Evolutionary conservation across 2,329 filamentous ascomycete species (phyloP).

Genomic region (Talaromyces sp.): DNA sequence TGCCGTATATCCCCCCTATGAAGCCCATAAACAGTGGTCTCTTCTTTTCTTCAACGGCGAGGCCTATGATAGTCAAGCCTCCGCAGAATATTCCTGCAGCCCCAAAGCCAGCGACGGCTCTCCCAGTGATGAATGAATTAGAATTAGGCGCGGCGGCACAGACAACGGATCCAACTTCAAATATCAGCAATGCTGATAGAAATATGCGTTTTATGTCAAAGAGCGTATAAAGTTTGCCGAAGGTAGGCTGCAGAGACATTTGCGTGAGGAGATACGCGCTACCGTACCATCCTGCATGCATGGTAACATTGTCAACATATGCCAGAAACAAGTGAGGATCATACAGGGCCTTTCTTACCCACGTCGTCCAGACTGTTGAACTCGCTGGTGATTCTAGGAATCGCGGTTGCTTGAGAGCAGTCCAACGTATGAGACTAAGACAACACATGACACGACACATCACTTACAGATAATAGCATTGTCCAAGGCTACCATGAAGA

Average conservation of each 20-base stretch:
- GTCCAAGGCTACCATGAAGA: neutral
- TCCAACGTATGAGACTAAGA: neutral
- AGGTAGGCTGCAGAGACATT: constrained; percentile 14
- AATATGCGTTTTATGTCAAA: constrained; percentile 28
- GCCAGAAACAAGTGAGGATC: too few relatives aligned
- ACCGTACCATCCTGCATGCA: neutral
- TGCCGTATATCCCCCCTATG: neutral
- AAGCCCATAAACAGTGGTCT: neutral
- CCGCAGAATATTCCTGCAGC: constrained; percentile 19
- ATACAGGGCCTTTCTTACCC: too few relatives aligned
- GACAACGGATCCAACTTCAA: constrained; percentile 37
- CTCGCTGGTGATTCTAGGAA: neutral
- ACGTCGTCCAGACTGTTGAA: neutral
- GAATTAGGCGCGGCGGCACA: constrained; percentile 33
- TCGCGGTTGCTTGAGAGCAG: neutral
- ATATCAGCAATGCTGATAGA: constrained; percentile 33
- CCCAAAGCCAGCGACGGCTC: constrained; percentile 33
- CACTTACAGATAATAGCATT: neutral
- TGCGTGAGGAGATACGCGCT: neutral
- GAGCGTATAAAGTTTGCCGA: constrained; percentile 23
- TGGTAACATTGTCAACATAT: too few relatives aligned
- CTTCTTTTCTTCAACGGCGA: neutral
- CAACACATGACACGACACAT: neutral
- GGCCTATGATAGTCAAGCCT: neutral
- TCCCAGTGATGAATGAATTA: constrained; percentile 32